Evolutionary conservation across 179 eudicot species (phyloP).

Genomic region (Sideroxylon spinosum): DNA sequence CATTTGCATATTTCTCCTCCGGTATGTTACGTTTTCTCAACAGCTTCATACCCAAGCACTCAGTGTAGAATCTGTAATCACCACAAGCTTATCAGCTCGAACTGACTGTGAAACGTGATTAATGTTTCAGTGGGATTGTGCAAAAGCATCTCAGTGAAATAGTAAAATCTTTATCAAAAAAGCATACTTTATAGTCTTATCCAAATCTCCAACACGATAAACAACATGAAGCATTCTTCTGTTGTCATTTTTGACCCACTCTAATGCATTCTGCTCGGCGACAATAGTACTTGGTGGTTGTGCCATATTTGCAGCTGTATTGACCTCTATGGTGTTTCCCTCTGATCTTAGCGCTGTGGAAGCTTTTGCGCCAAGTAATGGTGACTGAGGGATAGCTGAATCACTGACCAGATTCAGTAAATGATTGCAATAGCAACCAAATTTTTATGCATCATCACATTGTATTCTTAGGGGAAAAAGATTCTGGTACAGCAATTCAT

Average conservation of each 20-base stretch:
- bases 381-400: conserved; percentile 43
- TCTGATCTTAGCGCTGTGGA: conserved; percentile 30
- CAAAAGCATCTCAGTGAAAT: neutral
- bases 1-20: conserved; percentile 57
- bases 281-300: conserved; percentile 33
- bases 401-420: conserved; percentile 4
- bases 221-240: conserved; percentile 62
- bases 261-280: conserved; percentile 30
- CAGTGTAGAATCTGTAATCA: conserved; percentile 50
- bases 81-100: conserved; percentile 20
- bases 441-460: no score
- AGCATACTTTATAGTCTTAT: conserved; percentile 58
- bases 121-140: conserved; percentile 5
- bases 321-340: conserved; percentile 27
- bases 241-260: conserved; percentile 47
- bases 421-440: neutral
- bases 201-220: conserved; percentile 56
- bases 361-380: conserved; percentile 33
- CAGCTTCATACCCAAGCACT: conserved; percentile 70
- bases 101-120: neutral
- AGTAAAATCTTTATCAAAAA: neutral
- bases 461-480: no score
- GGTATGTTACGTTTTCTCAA: conserved; percentile 56
- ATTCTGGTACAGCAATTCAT: no score
- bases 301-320: conserved; percentile 30